Base-by-base conservation (phyloP, 345 rosid genomes). In the Lepidium aucheri region DNA sequence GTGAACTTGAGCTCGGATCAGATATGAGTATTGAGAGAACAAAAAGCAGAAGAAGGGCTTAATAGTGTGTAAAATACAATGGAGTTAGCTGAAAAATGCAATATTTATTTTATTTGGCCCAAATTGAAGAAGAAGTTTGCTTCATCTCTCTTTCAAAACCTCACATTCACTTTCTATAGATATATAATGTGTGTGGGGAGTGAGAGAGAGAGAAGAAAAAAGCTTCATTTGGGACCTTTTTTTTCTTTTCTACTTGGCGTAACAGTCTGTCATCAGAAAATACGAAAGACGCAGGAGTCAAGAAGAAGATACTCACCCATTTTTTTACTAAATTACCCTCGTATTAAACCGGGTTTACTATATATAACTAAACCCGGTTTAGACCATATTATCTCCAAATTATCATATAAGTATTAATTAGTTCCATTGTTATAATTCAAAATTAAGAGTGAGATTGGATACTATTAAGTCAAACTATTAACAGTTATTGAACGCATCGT, bases 211-310 rank as follows among this genome's bases (percentile, higher is more conserved):
- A 63, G 60, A 53, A 20, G 35, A n/a, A 41, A 34, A 50, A 24
- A 55, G 75, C 28, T 63, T 55, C 58, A n/a, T n/a, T n/a, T n/a
- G n/a, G n/a, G n/a, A n/a, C n/a, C n/a, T n/a, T n/a, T n/a, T n/a
- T n/a, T n/a, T 54, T 36, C 26, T 12, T 16, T 34, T 38, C 15
- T 49, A 17, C 64, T 46, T 72, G 2, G 60, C 53, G 70, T 72
- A 72, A 72, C 70, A 72, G 76, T 39, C 75, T 63, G 75, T 63
- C 43, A 53, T 36, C 49, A 9, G 53, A 26, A 34, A 53, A 54
- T 63, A 55, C 58, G 52, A 63, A 63, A 45, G 42, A 70, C 62
- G 6, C 54, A 35, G 7, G 11, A 70, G 69, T 70, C 75, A n/a
- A 63, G 56, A 54, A 7, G 69, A 63, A 70, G 70, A 64, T 28